A percentile compares a stretch with the other conserved stretches of the same genome.
phyloP scores from a whole-genome alignment of 331 rosid genomes.

The Erythrophleum ivorense region DNA sequence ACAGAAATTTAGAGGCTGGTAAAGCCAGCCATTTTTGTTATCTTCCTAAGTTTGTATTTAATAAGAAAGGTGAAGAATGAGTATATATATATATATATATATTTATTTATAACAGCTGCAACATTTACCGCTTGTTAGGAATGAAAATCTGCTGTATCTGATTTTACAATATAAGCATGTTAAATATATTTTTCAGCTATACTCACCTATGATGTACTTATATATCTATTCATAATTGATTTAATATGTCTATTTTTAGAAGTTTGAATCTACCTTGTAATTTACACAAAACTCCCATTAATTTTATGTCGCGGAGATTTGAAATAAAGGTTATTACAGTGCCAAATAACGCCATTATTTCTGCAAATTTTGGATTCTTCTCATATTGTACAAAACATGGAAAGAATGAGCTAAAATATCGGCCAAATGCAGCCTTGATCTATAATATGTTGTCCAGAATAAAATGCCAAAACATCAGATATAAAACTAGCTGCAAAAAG shows the following conservation, averaged over 20 bases:
- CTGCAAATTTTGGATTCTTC: neutral
- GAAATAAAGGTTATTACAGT: neutral
- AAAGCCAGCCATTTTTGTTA: constrained; percentile 10
- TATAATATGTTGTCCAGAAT: neutral
- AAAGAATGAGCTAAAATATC: neutral
- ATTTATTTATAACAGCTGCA: neutral
- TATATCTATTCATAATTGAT: neutral
- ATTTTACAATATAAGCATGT: neutral
- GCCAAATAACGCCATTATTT: neutral
- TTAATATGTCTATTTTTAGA: neutral
- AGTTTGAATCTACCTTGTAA: neutral
- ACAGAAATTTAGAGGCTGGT: constrained; percentile 6
- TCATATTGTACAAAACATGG: neutral
- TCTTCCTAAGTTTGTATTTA: constrained; percentile 7
- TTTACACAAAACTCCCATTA: neutral
- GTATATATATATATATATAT: neutral
- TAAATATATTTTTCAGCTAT: neutral
- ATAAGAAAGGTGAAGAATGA: constrained; percentile 6
- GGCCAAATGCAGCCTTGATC: neutral
- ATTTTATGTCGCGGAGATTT: neutral
- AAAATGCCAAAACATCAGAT: neutral
- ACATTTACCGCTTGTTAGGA: neutral
- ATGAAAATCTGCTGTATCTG: neutral
- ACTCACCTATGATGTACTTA: neutral
- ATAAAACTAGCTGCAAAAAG: neutral